A percentile compares a stretch with the other conserved stretches of the same genome.
These are phyloP conservation scores for Fibroporia radiculosa DNA, from an alignment of 768 basidiomycete genomes.

Conservation along the genomic window DNA sequence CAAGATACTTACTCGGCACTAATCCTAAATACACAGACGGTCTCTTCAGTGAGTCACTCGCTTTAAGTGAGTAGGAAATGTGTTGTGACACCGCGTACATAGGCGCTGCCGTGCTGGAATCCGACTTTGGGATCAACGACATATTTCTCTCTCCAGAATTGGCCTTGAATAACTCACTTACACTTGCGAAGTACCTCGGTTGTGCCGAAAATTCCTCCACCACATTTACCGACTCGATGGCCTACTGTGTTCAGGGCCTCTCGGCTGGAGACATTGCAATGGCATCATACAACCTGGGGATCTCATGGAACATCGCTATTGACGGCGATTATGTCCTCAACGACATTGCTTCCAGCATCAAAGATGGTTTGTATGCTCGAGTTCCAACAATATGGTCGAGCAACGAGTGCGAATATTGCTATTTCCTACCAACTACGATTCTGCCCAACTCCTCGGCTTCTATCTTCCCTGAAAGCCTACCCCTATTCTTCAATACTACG, in stretches of 20 bases:
- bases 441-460: slow-evolving; percentile 4
- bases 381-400: slow-evolving; percentile 8
- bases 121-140: slow-evolving; percentile 3
- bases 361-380: slow-evolving; percentile 6
- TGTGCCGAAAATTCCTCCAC: slow-evolving; percentile 3
- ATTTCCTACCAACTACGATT: slow-evolving; percentile 7
- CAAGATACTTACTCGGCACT: slow-evolving; percentile 4
- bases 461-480: slow-evolving; percentile 3
- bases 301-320: slow-evolving; percentile 6
- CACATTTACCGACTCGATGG: slow-evolving; percentile 3
- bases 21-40: slow-evolving; percentile 7
- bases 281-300: slow-evolving; percentile 1
- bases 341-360: slow-evolving; percentile 7
- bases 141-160: slow-evolving; percentile 1
- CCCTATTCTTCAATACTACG: slow-evolving; percentile 5
- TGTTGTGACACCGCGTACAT: neutral
- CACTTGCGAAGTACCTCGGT: slow-evolving; percentile 2
- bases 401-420: slow-evolving; percentile 11
- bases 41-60: slow-evolving; percentile 3
- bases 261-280: slow-evolving; percentile 3
- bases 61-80: neutral
- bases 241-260: slow-evolving; percentile 2
- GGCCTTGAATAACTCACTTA: slow-evolving; percentile 1
- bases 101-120: slow-evolving; percentile 9
- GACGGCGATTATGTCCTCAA: slow-evolving; percentile 7